Base-by-base conservation (phyloP, 1,284 basidiomycete genomes). In the Takashimella koratensis region DNA sequence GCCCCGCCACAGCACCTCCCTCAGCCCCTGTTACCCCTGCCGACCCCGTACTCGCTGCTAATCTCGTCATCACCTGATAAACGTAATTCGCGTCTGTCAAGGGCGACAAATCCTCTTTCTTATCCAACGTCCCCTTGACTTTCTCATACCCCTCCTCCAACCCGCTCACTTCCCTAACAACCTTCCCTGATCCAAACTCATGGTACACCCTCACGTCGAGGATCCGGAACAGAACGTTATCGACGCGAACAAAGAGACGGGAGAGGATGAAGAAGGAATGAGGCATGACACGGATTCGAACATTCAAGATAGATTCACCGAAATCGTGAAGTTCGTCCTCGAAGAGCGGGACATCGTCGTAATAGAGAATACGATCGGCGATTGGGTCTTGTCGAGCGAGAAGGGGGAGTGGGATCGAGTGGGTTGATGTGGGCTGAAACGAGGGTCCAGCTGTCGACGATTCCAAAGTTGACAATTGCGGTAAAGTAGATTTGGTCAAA, bases 271-370 rank as follows among this genome's bases (percentile, higher is more conserved):
- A 95, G 62, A 97, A 82, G 47, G 88, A 95, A n/a, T 86, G 87
- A 0, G 95, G 93, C 94, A 98, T 98, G 45, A 98, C 93, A 52
- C 96, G 86, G 53, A 96, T 89, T 64, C 91, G 81, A 47, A 91
- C 85, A 23, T 91, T 80, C 4, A 91, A 75, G 44, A 83, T 82
- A 0, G 90, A 91, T 11, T 88, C 84, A 1, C 93, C 93, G 67
- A 96, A 94, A 67, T 97, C 93, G 67, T 96, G 91, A 46, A 97
- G 78, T 71, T 97, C 94, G 70, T 95, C 91, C 66, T 97, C 92
- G 67, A 88, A 97, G 4, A 97, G 77, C 0, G 89, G 87, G 0
- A 96, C 84, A 68, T 96, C 92, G 13, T 92, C 89, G 67, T 94
- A 97, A 77, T 93, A 97, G 20, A 96, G 76, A 57, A 97, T 97